Conservation (phyloP, 202 grass and related monocot species). For the Carex arenaria region DNA sequence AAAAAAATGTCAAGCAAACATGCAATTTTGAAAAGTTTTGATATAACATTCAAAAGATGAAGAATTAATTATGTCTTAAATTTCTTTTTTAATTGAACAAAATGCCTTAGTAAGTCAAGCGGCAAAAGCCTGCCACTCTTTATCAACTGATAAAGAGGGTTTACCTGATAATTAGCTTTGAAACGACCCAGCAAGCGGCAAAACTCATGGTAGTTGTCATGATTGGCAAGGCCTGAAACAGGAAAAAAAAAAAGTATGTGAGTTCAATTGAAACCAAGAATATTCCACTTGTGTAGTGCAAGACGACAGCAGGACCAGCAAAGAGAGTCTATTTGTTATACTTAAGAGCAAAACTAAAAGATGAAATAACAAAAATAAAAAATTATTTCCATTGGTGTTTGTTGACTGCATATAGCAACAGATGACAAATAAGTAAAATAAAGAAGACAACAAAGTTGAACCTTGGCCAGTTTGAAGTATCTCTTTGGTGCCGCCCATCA, state of each 20-base stretch:
- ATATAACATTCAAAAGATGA: not conserved
- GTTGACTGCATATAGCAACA: not conserved
- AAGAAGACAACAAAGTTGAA: conserved; percentile 18
- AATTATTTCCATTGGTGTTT: not conserved
- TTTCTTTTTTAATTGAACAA: conserved; percentile 21
- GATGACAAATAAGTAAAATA: conserved; percentile 29
- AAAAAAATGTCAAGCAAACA: conserved; percentile 23
- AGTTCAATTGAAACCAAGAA: conserved; percentile 2
- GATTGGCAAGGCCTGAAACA: conserved; percentile 89
- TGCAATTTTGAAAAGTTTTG: not conserved
- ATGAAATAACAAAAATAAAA: not conserved
- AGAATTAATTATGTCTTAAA: not conserved
- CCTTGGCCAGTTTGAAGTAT: conserved; percentile 99
- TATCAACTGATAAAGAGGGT: not conserved
- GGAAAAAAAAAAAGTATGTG: not conserved
- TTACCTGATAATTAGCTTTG: conserved; percentile 97
- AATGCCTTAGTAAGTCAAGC: conserved; percentile 9
- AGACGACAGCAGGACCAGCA: not conserved
- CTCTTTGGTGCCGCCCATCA: conserved; percentile 96
- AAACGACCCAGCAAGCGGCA: conserved; percentile 94
- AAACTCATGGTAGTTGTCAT: conserved; percentile 99
- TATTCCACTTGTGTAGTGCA: not conserved
- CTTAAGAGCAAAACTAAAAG: not conserved
- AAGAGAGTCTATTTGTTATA: not conserved
- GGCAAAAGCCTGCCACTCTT: conserved; percentile 10